Evolutionary conservation across 331 rosid genomes (phyloP).

Genomic region (Cydonia oblonga): DNA sequence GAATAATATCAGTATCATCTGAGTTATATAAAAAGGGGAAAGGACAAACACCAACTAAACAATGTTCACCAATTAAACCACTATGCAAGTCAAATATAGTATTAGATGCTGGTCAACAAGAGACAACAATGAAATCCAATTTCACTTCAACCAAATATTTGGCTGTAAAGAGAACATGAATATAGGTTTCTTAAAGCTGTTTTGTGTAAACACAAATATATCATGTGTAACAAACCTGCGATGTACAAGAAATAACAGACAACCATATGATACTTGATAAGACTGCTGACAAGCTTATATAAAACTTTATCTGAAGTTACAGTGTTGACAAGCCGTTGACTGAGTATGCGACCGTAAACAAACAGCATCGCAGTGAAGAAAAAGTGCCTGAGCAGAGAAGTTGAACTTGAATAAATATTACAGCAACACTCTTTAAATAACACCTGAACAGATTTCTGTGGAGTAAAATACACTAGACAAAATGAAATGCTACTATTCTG

Average conservation of each 20-base stretch:
- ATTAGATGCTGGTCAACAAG: neutral
- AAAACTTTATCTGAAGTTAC: constrained; percentile 70
- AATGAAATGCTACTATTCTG: constrained; percentile 12
- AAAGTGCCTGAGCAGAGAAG: constrained; percentile 65
- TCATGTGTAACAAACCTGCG: constrained; percentile 48
- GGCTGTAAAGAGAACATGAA: neutral
- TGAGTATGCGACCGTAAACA: constrained; percentile 92
- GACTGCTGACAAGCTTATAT: constrained; percentile 70
- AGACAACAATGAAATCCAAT: neutral
- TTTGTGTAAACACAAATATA: neutral
- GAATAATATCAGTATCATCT: constrained; percentile 6
- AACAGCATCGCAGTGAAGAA: constrained; percentile 98
- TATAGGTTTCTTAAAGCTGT: neutral
- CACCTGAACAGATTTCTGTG: neutral
- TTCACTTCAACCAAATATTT: neutral
- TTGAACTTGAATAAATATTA: constrained; percentile 3
- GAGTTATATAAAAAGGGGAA: neutral
- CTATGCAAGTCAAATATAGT: constrained; percentile 6
- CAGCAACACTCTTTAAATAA: neutral
- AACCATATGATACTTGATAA: constrained; percentile 90
- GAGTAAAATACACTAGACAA: constrained; percentile 3
- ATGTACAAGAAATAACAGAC: constrained; percentile 81
- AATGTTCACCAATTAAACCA: neutral
- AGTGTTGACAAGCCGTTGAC: constrained; percentile 83
- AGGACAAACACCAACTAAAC: constrained; percentile 7